Conservation (phyloP, 2,329 filamentous ascomycete species). For the Botrytis fabae region DNA sequence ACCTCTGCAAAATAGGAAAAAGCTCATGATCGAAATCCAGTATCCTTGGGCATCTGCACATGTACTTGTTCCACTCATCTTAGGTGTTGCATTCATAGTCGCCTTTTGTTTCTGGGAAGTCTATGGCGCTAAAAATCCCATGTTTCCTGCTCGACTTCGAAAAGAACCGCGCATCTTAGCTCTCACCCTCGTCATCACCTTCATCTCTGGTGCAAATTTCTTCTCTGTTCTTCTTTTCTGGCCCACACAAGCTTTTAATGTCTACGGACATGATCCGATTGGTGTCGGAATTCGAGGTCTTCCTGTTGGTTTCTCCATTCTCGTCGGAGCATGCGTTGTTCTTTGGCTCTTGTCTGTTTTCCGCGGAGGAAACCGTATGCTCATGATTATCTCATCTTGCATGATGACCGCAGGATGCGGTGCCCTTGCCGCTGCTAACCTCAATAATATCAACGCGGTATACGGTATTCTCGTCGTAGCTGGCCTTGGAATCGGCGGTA, state of each 20-base stretch:
- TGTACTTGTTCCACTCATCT: conserved; percentile 54
- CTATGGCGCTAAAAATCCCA: conserved; percentile 50
- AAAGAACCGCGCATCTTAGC: conserved; percentile 52
- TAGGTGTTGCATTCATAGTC: conserved; percentile 50
- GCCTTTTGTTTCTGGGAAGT: conserved; percentile 56
- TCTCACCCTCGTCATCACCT: conserved; percentile 57
- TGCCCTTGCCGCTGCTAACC: conserved; percentile 51
- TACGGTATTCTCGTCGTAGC: conserved; percentile 60
- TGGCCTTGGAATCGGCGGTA: conserved; percentile 62
- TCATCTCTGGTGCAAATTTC: conserved; percentile 58
- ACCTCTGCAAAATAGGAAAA: not conserved
- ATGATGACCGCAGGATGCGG: conserved; percentile 65
- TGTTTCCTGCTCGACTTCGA: conserved; percentile 53
- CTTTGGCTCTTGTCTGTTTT: conserved; percentile 60
- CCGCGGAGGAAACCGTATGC: conserved; percentile 56
- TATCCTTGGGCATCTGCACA: conserved; percentile 57
- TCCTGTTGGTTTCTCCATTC: conserved; percentile 62
- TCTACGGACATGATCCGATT: conserved; percentile 65
- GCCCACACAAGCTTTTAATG: conserved; percentile 61
- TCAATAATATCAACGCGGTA: conserved; percentile 55
- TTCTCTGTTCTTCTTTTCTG: conserved; percentile 53
- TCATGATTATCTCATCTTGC: conserved; percentile 59
- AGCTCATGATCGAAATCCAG: conserved; percentile 54
- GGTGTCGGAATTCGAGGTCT: conserved; percentile 62
- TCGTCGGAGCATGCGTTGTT: conserved; percentile 59